Conservation (phyloP, 306 rosid species). For the Luffa aegyptiaca region DNA sequence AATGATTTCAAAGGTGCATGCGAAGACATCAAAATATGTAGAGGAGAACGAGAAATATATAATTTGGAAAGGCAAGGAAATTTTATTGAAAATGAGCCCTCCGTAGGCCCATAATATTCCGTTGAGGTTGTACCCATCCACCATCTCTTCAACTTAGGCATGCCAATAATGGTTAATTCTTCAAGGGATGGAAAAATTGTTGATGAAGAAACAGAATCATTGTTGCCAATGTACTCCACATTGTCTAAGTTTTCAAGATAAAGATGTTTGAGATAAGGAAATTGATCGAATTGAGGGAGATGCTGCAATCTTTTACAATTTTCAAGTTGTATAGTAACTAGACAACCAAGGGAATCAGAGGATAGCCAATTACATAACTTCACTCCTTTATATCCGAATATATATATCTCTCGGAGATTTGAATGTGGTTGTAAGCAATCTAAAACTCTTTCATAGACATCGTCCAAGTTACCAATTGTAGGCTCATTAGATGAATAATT, state of each 20-base stretch:
- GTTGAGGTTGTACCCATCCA: not conserved
- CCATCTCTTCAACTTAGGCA: constrained; percentile 10
- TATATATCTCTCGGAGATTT: not conserved
- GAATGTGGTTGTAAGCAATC: not conserved
- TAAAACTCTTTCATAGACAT: not conserved
- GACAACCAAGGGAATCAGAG: not conserved
- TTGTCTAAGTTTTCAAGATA: fast-evolving
- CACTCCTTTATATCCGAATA: not conserved
- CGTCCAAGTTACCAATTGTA: not conserved
- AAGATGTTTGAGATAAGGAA: not conserved
- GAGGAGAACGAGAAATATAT: not conserved
- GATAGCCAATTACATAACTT: constrained; percentile 3
- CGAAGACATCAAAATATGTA: not conserved
- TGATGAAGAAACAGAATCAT: not conserved
- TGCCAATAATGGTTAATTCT: fast-evolving
- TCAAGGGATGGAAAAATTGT: not conserved
- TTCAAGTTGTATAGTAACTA: not conserved
- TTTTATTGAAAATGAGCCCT: not conserved
- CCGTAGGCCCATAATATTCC: not conserved
- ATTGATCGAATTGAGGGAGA: not conserved
- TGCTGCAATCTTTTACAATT: not conserved
- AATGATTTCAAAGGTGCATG: not conserved
- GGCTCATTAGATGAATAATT: fast-evolving
- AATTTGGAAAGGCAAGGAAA: not conserved
- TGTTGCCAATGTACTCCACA: not conserved